Conservation (phyloP, 2,329 filamentous ascomycete genomes). For the Chrysoporthe deuterocubensis region DNA sequence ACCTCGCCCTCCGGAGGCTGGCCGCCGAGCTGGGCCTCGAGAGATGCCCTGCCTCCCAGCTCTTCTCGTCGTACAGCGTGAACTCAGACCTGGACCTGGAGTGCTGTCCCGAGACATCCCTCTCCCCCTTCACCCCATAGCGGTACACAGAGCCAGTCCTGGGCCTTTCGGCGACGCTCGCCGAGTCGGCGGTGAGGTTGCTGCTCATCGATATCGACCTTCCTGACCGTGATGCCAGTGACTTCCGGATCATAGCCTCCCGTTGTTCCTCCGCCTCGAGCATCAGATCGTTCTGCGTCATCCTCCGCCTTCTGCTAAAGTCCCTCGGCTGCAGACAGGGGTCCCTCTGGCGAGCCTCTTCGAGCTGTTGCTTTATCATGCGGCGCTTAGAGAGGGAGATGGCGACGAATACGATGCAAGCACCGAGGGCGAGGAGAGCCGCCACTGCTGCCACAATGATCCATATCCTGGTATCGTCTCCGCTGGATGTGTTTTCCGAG, state of each 20-base stretch:
- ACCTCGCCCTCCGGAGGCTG: slow-evolving; percentile 4
- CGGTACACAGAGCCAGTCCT: slow-evolving; percentile 26
- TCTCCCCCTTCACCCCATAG: slow-evolving; percentile 40
- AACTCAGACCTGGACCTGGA: slow-evolving; percentile 22
- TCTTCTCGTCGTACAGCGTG: slow-evolving; percentile 12
- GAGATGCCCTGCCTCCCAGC: slow-evolving; percentile 11
- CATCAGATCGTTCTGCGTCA: slow-evolving; percentile 33
- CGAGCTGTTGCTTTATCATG: slow-evolving; percentile 27
- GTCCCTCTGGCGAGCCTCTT: slow-evolving; percentile 32
- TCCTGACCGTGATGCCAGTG: slow-evolving; percentile 39
- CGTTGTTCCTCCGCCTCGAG: slow-evolving; percentile 45
- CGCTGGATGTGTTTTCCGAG: slow-evolving; percentile 31
- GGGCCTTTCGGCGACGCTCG: slow-evolving; percentile 15
- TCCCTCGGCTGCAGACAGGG: slow-evolving; percentile 34
- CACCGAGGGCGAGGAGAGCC: slow-evolving; percentile 34
- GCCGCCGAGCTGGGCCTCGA: slow-evolving; percentile 24
- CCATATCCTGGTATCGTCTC: slow-evolving; percentile 30
- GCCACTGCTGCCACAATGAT: slow-evolving; percentile 35
- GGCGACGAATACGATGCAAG: slow-evolving; percentile 31
- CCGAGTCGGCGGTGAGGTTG: slow-evolving; percentile 16
- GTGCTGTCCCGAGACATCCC: slow-evolving; percentile 42
- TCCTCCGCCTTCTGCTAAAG: slow-evolving; percentile 34
- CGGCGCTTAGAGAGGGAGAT: slow-evolving; percentile 29
- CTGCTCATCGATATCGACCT: slow-evolving; percentile 20
- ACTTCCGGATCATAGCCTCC: slow-evolving; percentile 49